Evolutionary conservation across 345 rosid species (phyloP), one percentile per base, ranked within the genome.

Genomic region (Mercurialis annua): DNA sequence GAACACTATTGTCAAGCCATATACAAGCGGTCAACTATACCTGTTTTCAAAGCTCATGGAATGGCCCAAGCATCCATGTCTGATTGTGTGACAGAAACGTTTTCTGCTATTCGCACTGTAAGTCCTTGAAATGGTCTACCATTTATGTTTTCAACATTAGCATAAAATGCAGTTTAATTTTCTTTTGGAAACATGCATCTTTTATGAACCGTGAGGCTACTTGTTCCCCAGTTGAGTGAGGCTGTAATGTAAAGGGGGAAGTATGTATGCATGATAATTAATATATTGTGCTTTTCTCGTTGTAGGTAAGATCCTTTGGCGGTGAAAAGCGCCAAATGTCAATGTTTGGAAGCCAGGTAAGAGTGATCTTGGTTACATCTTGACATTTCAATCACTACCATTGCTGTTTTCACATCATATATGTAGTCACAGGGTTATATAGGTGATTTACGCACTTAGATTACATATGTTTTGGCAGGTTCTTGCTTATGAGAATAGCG

Each of bases 251-350:
- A 69, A 59, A 21, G 27, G 51, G 64, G 69, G 8, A 69, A 6
- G 15, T 0, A 2, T 40, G 26, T 38, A 14, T 34, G 69, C 43
- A 36, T 57, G 65, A 61, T 72, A 43, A 63, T 61, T 73, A 52
- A 62, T 44, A 21, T 65, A 62, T 21, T 48, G 40, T 53, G 33
- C 11, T 33, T 58, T 56, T 77, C 23, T 76, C 71, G 56, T 71
- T 68, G 43, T 64, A 90, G 98, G 98, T 93, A 56, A 86, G 98
- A 81, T 93, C 97, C n/a, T 93, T 93, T 79, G 82, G 98, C 53
- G 98, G 98, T 66, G 98, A 93, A 81, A 90, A 82, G 73, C 88
- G 81, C 61, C 98, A 90, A 78, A 90, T 93, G 98, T 80, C 73
- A 64, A 79, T 84, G 82, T 89, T 93, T 61, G 96, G 96, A 70